phyloP scores from a whole-genome alignment of 2,329 filamentous ascomycete species.

The Xylaria sp. region DNA sequence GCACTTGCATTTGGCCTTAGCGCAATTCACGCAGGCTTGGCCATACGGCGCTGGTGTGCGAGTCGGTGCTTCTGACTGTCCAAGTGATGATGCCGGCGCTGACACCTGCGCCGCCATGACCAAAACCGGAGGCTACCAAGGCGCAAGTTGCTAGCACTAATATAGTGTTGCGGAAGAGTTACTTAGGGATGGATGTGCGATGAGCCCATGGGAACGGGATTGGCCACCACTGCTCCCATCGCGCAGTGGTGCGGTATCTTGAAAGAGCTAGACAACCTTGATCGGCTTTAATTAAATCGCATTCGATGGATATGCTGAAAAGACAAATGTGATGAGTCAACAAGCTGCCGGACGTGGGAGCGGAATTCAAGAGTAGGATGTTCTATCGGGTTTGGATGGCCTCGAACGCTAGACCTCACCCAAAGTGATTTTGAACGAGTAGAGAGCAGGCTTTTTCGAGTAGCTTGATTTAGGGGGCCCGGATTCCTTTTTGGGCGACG shows the following conservation, averaged over 20 bases:
- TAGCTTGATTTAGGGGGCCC: too few relatives aligned
- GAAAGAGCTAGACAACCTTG: not conserved
- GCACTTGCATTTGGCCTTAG: conserved; percentile 53
- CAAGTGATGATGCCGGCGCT: not conserved
- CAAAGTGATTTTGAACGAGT: too few relatives aligned
- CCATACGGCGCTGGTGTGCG: conserved; percentile 47
- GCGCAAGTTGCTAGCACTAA: too few relatives aligned
- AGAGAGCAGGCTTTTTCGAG: too few relatives aligned
- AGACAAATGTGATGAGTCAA: not conserved
- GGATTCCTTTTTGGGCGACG: not conserved
- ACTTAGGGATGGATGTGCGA: conserved; percentile 14
- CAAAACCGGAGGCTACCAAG: not conserved
- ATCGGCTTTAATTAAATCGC: not conserved
- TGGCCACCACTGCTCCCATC: conserved; percentile 10
- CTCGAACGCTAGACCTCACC: too few relatives aligned
- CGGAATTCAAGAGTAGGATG: conserved; percentile 12
- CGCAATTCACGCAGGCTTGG: conserved; percentile 49
- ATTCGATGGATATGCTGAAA: not conserved
- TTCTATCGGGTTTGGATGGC: too few relatives aligned
- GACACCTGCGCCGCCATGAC: conserved; percentile 20
- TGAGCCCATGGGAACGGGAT: conserved; percentile 19
- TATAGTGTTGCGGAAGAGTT: not conserved
- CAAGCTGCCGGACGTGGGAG: not conserved
- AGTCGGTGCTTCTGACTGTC: conserved; percentile 9
- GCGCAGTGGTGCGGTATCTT: not conserved